Base-by-base conservation (phyloP, 176 grass and related monocot species). In the Eleusine coracana region DNA sequence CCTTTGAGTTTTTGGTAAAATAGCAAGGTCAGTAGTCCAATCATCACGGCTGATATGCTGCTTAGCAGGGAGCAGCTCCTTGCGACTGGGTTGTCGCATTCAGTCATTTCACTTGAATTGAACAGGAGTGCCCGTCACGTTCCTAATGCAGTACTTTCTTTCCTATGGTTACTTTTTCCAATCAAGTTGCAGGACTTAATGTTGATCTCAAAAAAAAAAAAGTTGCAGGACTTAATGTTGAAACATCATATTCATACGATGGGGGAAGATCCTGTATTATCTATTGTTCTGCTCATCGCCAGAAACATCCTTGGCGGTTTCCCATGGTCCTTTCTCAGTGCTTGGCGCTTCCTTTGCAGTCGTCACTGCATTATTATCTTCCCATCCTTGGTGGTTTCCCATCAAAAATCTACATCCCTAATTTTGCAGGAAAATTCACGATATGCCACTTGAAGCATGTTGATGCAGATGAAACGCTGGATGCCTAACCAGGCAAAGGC, bases 21-120 rank as follows among this genome's bases (percentile, higher is more conserved):
- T 55, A 50, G 59, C 39, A 60, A 68, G 27, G 68, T 68, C 60
- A n/a, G 15, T 16, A 48, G 50, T 84, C 74, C 49, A 84, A 73
- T 40, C 5, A 58, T 75, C 38, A 36, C 13, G n/a, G 7, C 29
- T 5, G 70, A 17, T 56, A 70, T 84, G 82, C 82, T 89, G 41
- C 70, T 27, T 21, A 69, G 50, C 34, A 84, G 87, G 82, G 82
- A 89, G 82, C 82, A 85, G 42, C 15, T 18, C 2, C 10, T 44
- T 52, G 40, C 23, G 21, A 41, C 13, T 62, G 40, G 11, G 70
- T 69, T 25, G 82, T 62, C 41, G 10, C 77, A 63, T 31, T 42
- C 70, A 38, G 75, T 67, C 48, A 14, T 27, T 61, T 56, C 70
- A 50, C 21, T 73, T 59, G 12, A 52, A 56, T 17, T 10, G 48